Percentiles rank a stretch among this genome's conserved stretches.
These are phyloP conservation scores for Ogataea degrootiae DNA, from an alignment of 805 yeast genomes.

Conservation along the genomic window DNA sequence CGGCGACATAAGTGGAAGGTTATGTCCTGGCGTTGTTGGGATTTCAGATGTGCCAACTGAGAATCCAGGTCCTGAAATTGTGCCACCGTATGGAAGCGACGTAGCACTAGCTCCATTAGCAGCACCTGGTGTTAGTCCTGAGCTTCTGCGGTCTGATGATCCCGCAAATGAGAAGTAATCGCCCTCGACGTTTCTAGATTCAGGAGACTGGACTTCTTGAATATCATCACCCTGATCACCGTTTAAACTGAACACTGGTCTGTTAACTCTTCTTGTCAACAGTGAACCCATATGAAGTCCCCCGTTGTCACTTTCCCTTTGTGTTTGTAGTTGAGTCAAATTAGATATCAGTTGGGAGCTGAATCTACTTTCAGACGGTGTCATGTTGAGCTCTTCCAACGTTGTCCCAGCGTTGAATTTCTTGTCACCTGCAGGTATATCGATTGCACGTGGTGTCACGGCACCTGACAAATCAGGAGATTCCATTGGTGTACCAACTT, in stretches of 20 bases:
- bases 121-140: not conserved
- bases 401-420: conserved; percentile 4
- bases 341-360: conserved; percentile 42
- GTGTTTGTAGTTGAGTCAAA: conserved; percentile 46
- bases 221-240: conserved; percentile 4
- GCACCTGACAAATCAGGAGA: conserved; percentile 41
- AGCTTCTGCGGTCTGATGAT: not conserved
- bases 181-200: not conserved
- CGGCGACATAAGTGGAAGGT: conserved; percentile 23
- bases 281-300: not conserved
- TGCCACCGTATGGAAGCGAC: not conserved
- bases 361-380: conserved; percentile 20
- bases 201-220: not conserved
- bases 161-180: conserved; percentile 1
- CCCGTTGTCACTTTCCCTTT: conserved; percentile 37
- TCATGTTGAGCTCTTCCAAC: conserved; percentile 23
- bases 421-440: not conserved
- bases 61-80: conserved; percentile 21
- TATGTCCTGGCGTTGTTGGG: conserved; percentile 8
- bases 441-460: conserved; percentile 11
- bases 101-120: not conserved
- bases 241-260: conserved; percentile 27
- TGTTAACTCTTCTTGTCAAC: conserved; percentile 12
- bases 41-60: conserved; percentile 14
- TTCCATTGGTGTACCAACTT: conserved; percentile 44